A percentile compares a stretch with the other conserved stretches of the same genome.
phyloP scores from a whole-genome alignment of 352 stramenopile genomes.

The Blastocystis sp. region DNA sequence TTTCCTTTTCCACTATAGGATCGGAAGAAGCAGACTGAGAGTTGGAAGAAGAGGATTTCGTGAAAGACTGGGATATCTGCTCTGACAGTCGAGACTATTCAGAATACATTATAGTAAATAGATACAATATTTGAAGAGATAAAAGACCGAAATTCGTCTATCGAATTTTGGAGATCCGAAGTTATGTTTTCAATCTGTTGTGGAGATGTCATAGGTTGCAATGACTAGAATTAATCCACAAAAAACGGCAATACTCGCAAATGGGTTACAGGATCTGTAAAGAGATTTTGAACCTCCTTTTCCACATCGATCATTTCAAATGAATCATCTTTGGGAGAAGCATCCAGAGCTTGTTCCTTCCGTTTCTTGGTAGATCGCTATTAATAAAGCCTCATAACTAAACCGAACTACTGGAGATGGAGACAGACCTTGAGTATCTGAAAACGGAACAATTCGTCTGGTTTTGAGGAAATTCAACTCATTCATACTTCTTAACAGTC shows the following conservation, averaged over 20 bases:
- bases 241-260: neutral
- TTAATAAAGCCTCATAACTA: neutral
- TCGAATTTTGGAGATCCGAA: neutral
- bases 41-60: neutral
- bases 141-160: neutral
- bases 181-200: neutral
- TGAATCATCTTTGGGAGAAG: neutral
- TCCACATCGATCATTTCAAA: conserved; percentile 50
- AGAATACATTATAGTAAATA: neutral
- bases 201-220: neutral
- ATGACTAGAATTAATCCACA: neutral
- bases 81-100: neutral
- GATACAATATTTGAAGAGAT: conserved; percentile 3
- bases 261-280: neutral
- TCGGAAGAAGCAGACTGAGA: neutral
- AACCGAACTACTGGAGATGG: neutral
- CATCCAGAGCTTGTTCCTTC: neutral
- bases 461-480: neutral
- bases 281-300: conserved; percentile 35
- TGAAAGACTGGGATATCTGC: neutral
- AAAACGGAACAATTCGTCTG: conserved; percentile 18
- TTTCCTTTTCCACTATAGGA: neutral
- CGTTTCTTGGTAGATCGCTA: neutral
- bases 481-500: neutral
- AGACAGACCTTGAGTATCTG: neutral